Base-by-base conservation (phyloP, 73 alveolate species). In the Blepharisma japonicum region DNA sequence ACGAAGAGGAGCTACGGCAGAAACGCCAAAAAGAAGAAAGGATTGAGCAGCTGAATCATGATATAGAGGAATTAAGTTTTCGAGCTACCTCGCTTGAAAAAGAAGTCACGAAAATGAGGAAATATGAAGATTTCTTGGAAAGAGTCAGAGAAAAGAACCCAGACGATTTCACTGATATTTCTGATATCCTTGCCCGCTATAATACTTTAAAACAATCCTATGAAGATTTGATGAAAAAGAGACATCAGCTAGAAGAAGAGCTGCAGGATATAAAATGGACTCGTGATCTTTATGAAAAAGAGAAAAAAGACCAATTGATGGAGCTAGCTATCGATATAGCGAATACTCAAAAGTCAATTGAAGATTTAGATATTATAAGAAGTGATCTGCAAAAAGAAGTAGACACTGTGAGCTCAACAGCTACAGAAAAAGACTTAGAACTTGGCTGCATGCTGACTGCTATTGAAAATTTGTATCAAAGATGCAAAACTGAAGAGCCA, bases 61-160 rank as follows among this genome's bases (percentile, higher is more conserved):
- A 81, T 23, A 45, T 68, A 46, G 68, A 89, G 56, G 82, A 56
- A 23, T 42, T 90, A 8, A 70, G 83, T 21, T 21, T 48, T 18
- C 39, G 76, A 53, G 77, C 77, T 23, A 21, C 49, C 53, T 82
- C 86, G 68, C 56, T 87, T 8, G 90, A 51, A 39, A 56, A 48
- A 80, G 84, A 80, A 79, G 94, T 84, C 6, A 51, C 70, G 27
- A 85, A 89, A 14, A 84, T 93, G 92, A 88, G 79, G 74, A 88
- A 93, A 55, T 92, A 92, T 78, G 98, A 92, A 77, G 88, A 83
- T 25, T 92, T 84, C 87, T 71, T 92, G 27, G 98, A 92, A 21
- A 80, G 83, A 42, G 93, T 90, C n/a, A 71, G 82, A 8, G 91
- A 92, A 47, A 46, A 81, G 42, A 88, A 88, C 79, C 88, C 92